Percentiles rank a stretch among this genome's conserved stretches.
Conservation (phyloP, 345 rosid genomes). For the Ailanthus altissimus region DNA sequence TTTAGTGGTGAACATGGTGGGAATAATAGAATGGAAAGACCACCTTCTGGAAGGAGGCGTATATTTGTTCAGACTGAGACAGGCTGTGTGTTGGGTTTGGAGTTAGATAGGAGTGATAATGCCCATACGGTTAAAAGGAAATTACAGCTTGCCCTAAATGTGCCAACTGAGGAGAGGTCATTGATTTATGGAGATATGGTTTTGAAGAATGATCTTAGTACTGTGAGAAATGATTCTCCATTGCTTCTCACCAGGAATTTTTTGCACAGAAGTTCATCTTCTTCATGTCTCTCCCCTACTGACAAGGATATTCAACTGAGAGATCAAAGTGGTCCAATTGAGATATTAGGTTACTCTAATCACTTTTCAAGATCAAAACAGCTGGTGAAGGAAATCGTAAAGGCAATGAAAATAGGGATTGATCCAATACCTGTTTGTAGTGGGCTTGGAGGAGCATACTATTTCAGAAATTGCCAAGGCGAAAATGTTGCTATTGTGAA, state of each 20-base stretch:
- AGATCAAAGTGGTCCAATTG: constrained; percentile 58
- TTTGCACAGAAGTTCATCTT: constrained; percentile 65
- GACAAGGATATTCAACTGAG: constrained; percentile 48
- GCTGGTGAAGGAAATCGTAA: constrained; percentile 43
- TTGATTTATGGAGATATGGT: constrained; percentile 63
- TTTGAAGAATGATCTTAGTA: constrained; percentile 55
- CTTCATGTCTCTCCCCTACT: constrained; percentile 63
- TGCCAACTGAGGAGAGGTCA: constrained; percentile 55
- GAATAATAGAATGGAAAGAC: constrained; percentile 46
- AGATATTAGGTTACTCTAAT: constrained; percentile 50
- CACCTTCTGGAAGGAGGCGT: constrained; percentile 54
- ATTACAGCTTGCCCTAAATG: constrained; percentile 54
- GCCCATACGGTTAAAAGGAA: constrained; percentile 61
- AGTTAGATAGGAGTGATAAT: constrained; percentile 60
- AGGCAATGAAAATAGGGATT: constrained; percentile 53
- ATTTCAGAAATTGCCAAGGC: constrained; percentile 61
- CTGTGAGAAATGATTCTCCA: constrained; percentile 60
- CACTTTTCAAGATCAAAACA: constrained; percentile 42
- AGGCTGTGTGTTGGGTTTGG: constrained; percentile 66
- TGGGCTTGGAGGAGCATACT: constrained; percentile 72
- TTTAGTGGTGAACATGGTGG: constrained; percentile 41
- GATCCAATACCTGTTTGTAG: constrained; percentile 53
- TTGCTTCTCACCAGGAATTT: constrained; percentile 57
- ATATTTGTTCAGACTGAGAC: constrained; percentile 72
- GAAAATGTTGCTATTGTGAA: constrained; percentile 71